Evolutionary conservation across 805 yeast genomes (phyloP).

Genomic region (Candida caryicola): DNA sequence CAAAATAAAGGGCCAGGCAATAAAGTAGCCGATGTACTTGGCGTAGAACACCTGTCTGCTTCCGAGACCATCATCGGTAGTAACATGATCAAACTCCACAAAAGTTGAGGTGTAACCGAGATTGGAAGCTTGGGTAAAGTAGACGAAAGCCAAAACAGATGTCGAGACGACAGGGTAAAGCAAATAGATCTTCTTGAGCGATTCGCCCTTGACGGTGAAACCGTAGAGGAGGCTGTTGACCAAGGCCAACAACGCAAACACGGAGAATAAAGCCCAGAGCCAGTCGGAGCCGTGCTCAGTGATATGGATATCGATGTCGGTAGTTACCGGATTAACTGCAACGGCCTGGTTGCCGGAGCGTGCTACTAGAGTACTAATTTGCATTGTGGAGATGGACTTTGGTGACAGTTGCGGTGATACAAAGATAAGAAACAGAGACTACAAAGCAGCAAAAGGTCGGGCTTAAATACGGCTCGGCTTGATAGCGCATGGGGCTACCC

Average conservation of each 20-base stretch:
- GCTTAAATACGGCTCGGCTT: too few species aligned
- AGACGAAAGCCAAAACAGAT: slow-evolving; percentile 45
- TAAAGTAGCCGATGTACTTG: slow-evolving; percentile 56
- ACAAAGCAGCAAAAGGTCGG: too few species aligned
- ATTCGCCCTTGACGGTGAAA: slow-evolving; percentile 19
- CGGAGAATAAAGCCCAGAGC: slow-evolving; percentile 61
- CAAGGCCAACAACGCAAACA: slow-evolving; percentile 41
- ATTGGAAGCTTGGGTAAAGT: slow-evolving; percentile 56
- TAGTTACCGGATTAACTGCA: slow-evolving; percentile 37
- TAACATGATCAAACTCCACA: slow-evolving; percentile 49
- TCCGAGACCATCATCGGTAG: slow-evolving; percentile 25
- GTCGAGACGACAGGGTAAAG: slow-evolving; percentile 43
- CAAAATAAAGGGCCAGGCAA: slow-evolving; percentile 47
- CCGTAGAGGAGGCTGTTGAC: slow-evolving; percentile 23
- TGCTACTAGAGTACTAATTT: background rate
- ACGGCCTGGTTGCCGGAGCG: slow-evolving; percentile 35
- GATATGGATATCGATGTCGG: slow-evolving; percentile 47
- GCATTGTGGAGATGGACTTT: background rate
- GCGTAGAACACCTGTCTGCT: slow-evolving; percentile 56
- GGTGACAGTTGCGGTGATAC: too few species aligned
- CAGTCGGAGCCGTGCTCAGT: slow-evolving; percentile 63
- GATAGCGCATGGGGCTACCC: too few species aligned
- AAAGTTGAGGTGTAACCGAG: slow-evolving; percentile 51
- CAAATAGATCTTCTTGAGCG: slow-evolving; percentile 32
- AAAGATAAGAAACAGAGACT: too few species aligned